These are phyloP conservation scores for Glycine soja DNA, from an alignment of 306 rosid species.

Conservation along the genomic window DNA sequence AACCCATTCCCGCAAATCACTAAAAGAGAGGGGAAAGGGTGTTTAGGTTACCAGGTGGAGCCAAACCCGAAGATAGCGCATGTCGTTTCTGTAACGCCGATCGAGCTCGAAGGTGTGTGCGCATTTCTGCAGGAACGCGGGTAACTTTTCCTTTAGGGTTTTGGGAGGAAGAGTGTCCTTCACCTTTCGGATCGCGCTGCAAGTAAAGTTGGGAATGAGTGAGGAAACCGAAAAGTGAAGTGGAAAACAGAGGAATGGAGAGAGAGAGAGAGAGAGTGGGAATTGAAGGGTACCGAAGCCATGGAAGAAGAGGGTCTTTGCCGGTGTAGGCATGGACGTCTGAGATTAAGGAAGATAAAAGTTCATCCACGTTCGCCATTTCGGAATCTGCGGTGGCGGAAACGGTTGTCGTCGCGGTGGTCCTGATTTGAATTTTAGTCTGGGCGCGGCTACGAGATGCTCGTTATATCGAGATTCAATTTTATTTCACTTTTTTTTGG, in stretches of 20 bases:
- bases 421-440: conserved; percentile 53
- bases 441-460: conserved; percentile 45
- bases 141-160: conserved; percentile 76
- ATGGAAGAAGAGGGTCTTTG: conserved; percentile 93
- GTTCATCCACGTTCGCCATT: conserved; percentile 60
- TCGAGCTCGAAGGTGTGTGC: conserved; percentile 73
- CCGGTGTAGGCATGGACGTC: conserved; percentile 79
- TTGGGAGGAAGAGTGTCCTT: conserved; percentile 68
- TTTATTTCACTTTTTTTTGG: too few species aligned
- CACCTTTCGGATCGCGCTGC: conserved; percentile 83
- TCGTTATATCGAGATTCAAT: not conserved
- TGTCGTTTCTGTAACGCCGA: conserved; percentile 80
- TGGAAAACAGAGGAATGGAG: not conserved
- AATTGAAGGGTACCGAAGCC: conserved; percentile 71
- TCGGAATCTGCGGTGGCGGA: not conserved
- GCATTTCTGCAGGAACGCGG: conserved; percentile 76
- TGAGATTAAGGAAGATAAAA: conserved; percentile 64
- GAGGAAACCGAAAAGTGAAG: conserved; percentile 32
- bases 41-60: conserved; percentile 74
- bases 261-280: conserved; percentile 6
- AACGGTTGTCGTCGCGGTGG: too few species aligned
- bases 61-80: conserved; percentile 93
- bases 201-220: conserved; percentile 16
- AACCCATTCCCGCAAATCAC: conserved; percentile 18
- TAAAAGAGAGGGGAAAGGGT: not conserved